Evolutionary conservation across 306 rosid genomes (phyloP), one percentile per base, ranked within the genome.

Genomic region (Cicer cuneatum): DNA sequence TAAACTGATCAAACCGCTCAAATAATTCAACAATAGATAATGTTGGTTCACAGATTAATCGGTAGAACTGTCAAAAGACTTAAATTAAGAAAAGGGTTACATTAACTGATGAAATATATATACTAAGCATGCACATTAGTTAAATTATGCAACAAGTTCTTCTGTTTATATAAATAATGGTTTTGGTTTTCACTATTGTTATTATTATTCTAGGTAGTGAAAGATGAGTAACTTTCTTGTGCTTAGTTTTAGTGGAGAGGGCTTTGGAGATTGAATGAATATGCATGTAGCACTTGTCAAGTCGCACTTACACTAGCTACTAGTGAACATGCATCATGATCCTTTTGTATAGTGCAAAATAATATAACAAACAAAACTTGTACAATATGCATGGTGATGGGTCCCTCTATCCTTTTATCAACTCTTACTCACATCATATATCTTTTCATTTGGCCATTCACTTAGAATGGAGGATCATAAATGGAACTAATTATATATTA

Each of bases 351-450:
- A 60, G 51, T 38, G 9, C 74, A 83, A 39, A 71, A 5, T 29
- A 29, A 63, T 41, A 40, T 77, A 38, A 49, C 53, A 16, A 69
- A 54, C 45, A 74, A 78, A 81, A 69, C 76, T 76, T 69, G 74
- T 29, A 74, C 78, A 1, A 12, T 29, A 46, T 81, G 78, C 81
- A 74, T 74, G 81, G 81, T 59, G 79, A 74, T 78, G 85, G 82
- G 81, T 24, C 85, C 81, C 71, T 77, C 24, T 69, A 46, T 59
- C 78, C 65, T 6, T 78, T 53, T 61, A 74, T 29, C 5, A 21
- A 48, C 37, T 65, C 41, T 60, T 53, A 13, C 46, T 35, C 48
- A 67, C 58, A 52, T 57, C 69, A 73, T 41, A 77, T 41, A 67
- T 19, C 72, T 57, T 81, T 74, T 75, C 57, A 29, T 61, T 53